Percentiles rank a stretch among this genome's conserved stretches.
Evolutionary conservation across 176 grass and related monocot genomes (phyloP).

Genomic region (barley (Hordeum vulgare)): DNA sequence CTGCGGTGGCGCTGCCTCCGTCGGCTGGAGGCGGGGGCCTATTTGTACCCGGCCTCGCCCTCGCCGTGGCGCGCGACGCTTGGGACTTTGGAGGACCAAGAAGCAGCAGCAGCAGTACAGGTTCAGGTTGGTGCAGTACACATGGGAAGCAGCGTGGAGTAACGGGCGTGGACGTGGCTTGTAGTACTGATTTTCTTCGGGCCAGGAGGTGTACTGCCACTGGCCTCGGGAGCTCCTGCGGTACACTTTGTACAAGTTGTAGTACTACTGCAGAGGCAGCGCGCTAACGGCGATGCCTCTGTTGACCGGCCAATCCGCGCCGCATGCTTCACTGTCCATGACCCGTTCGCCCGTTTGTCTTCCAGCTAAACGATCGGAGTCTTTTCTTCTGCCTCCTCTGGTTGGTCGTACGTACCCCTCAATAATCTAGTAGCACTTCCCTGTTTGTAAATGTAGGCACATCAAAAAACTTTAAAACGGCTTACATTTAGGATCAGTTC

Average conservation of each 20-base stretch:
- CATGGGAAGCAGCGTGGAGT: background rate
- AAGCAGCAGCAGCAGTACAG: background rate
- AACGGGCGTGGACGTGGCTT: background rate
- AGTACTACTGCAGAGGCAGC: conserved; percentile 21
- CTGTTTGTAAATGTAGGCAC: no score
- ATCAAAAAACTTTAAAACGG: no score
- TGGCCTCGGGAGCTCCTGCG: background rate
- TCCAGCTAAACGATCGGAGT: no score
- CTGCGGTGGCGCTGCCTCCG: background rate
- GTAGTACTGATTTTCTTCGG: conserved; percentile 9
- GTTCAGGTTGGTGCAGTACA: conserved; percentile 33
- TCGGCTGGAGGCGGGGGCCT: background rate
- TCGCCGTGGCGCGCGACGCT: background rate
- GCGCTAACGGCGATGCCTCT: background rate
- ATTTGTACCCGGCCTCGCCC: conserved; percentile 27
- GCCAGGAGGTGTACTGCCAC: background rate
- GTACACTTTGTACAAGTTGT: conserved; percentile 24
- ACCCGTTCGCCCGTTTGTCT: background rate
- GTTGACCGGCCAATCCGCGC: background rate
- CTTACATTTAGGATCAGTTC: no score
- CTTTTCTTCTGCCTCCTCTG: no score
- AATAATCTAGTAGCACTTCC: no score
- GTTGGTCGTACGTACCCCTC: no score
- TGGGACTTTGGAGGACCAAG: background rate
- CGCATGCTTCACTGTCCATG: conserved; percentile 14